phyloP scores from a whole-genome alignment of 805 yeast genomes.

The Kazachstania martiniae region DNA sequence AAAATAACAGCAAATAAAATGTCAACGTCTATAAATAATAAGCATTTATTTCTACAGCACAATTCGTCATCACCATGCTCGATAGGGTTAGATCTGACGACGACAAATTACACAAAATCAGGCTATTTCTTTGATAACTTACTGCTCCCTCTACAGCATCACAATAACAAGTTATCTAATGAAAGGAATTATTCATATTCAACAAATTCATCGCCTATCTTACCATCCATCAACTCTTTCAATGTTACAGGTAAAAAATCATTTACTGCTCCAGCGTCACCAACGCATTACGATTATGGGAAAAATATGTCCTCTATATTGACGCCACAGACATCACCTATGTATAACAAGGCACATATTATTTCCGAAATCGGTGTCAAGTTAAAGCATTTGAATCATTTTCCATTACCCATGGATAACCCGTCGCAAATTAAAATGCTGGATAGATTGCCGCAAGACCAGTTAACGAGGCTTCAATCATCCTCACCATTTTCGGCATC shows the following conservation, averaged over 20 bases:
- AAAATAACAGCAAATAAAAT: too few relatives aligned
- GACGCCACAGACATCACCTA: slow-evolving; percentile 22
- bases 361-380: slow-evolving; percentile 2
- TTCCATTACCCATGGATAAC: slow-evolving; percentile 2
- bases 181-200: background rate
- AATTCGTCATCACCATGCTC: too few relatives aligned
- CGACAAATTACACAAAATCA: too few relatives aligned
- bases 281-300: slow-evolving; percentile 4
- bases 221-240: slow-evolving; percentile 5
- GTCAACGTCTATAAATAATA: too few relatives aligned
- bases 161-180: too few relatives aligned
- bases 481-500: too few relatives aligned
- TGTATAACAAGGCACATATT: slow-evolving; percentile 7
- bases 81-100: too few relatives aligned
- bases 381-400: slow-evolving; percentile 1
- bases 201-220: background rate
- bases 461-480: too few relatives aligned
- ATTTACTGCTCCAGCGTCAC: slow-evolving; percentile 26
- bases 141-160: too few relatives aligned
- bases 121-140: too few relatives aligned
- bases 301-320: slow-evolving; percentile 1
- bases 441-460: background rate
- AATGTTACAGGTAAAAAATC: slow-evolving; percentile 10
- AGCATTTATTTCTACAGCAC: too few relatives aligned
- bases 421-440: background rate